Conservation (phyloP, 2,329 filamentous ascomycete genomes). For the Onygenales sp. region DNA sequence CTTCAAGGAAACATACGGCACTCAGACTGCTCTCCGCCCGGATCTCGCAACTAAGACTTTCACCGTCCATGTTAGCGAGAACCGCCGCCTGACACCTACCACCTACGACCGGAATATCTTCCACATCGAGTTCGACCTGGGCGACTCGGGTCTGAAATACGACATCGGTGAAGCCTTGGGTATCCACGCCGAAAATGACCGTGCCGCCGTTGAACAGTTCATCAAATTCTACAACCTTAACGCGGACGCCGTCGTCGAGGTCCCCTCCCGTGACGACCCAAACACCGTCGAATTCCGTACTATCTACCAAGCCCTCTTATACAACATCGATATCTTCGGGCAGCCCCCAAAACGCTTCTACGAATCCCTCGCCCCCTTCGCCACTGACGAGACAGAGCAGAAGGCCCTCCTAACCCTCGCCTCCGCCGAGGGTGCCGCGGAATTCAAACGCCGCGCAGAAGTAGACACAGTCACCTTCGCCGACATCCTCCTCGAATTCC, state of each 20-base stretch:
- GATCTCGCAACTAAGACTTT: constrained; percentile 79
- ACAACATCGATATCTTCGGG: constrained; percentile 95
- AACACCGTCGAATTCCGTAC: constrained; percentile 75
- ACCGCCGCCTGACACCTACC: constrained; percentile 76
- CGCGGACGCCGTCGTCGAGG: constrained; percentile 76
- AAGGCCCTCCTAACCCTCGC: constrained; percentile 67
- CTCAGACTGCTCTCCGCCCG: constrained; percentile 63
- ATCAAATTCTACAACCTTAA: constrained; percentile 84
- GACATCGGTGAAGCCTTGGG: constrained; percentile 96
- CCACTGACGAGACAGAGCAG: constrained; percentile 72
- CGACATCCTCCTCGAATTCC: constrained; percentile 81
- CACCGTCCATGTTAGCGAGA: constrained; percentile 87
- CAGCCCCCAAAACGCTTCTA: constrained; percentile 97
- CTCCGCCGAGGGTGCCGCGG: constrained; percentile 67
- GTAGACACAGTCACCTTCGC: constrained; percentile 87
- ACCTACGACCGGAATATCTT: constrained; percentile 98
- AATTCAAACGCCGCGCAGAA: constrained; percentile 87
- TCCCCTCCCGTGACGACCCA: constrained; percentile 72
- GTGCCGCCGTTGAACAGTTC: constrained; percentile 67
- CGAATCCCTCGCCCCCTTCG: constrained; percentile 79
- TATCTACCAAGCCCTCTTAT: constrained; percentile 79
- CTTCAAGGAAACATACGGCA: constrained; percentile 91
- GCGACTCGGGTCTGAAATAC: constrained; percentile 82
- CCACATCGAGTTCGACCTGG: constrained; percentile 98
- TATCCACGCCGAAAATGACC: constrained; percentile 90